Conservation (phyloP, 2,329 filamentous ascomycete species). For the Xylaria sp. region DNA sequence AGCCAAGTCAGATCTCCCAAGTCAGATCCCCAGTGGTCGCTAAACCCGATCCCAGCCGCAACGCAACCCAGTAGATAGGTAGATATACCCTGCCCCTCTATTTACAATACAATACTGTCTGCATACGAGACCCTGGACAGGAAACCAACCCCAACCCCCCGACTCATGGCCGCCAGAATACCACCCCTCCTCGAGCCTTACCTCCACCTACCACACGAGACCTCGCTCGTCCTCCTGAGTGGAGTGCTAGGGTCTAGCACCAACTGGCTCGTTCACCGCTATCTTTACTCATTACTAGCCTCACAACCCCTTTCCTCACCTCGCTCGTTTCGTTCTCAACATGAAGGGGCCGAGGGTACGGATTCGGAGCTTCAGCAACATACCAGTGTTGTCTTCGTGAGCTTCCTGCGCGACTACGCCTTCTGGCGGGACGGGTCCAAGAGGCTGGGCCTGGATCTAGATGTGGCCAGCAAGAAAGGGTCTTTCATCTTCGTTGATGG, state of each 20-base stretch:
- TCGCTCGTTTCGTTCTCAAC: conserved; percentile 18
- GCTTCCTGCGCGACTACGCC: conserved; percentile 79
- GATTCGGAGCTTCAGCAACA: conserved; percentile 47
- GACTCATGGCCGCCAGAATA: conserved; percentile 60
- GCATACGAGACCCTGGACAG: too few species aligned
- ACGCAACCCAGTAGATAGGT: too few species aligned
- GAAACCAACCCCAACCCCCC: not conserved
- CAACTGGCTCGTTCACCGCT: conserved; percentile 72
- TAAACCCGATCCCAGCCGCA: not conserved
- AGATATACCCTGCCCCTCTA: too few species aligned
- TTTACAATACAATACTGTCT: conserved; percentile 9
- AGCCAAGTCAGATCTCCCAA: too few species aligned
- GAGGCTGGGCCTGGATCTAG: conserved; percentile 78
- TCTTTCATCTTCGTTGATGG: conserved; percentile 81
- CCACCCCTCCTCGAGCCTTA: conserved; percentile 74
- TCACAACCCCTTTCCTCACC: conserved; percentile 30
- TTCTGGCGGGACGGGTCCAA: conserved; percentile 82
- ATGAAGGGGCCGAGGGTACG: conserved; percentile 25
- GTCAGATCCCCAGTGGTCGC: not conserved
- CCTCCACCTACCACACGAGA: conserved; percentile 65
- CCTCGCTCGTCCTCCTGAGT: conserved; percentile 73
- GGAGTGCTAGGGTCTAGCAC: conserved; percentile 71
- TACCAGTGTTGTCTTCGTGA: conserved; percentile 76
- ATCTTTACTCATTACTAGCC: conserved; percentile 60
- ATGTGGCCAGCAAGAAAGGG: conserved; percentile 64